A percentile compares a stretch with the other conserved stretches of the same genome.
Evolutionary conservation across 139 green algal species (phyloP).

Genomic region (Chlorella sp.): DNA sequence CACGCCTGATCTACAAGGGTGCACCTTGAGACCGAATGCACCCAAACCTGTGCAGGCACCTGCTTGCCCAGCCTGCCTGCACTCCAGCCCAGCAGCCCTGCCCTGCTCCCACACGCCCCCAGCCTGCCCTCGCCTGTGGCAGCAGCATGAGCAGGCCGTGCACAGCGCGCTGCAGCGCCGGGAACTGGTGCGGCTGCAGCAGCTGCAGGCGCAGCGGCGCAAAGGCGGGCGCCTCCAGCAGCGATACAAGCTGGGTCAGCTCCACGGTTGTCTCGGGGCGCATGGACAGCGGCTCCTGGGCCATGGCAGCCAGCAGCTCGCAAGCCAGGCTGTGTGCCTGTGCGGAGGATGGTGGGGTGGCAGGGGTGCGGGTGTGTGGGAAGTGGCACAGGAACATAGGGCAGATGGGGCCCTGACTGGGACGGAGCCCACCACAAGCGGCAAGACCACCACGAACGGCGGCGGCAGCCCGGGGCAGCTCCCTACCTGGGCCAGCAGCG

Average conservation of each 20-base stretch:
- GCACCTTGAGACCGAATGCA: too few relatives aligned
- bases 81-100: neutral
- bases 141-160: constrained; percentile 96
- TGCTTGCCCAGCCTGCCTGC: neutral
- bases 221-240: constrained; percentile 95
- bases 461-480: too few relatives aligned
- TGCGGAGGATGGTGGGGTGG: neutral
- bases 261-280: constrained; percentile 47
- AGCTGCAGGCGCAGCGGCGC: constrained; percentile 92
- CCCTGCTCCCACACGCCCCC: too few relatives aligned
- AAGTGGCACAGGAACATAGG: neutral
- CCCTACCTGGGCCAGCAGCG: constrained; percentile 74
- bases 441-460: neutral
- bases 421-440: too few relatives aligned
- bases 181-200: constrained; percentile 75
- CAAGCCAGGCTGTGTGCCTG: constrained; percentile 69
- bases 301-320: constrained; percentile 29
- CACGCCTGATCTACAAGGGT: neutral
- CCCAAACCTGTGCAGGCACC: neutral
- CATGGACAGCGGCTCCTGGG: constrained; percentile 19
- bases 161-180: constrained; percentile 77
- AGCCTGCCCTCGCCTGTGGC: constrained; percentile 67
- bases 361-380: neutral
- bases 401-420: neutral
- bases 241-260: constrained; percentile 86